phyloP scores from a whole-genome alignment of 345 rosid genomes.

The Aquilaria yunnanensis region DNA sequence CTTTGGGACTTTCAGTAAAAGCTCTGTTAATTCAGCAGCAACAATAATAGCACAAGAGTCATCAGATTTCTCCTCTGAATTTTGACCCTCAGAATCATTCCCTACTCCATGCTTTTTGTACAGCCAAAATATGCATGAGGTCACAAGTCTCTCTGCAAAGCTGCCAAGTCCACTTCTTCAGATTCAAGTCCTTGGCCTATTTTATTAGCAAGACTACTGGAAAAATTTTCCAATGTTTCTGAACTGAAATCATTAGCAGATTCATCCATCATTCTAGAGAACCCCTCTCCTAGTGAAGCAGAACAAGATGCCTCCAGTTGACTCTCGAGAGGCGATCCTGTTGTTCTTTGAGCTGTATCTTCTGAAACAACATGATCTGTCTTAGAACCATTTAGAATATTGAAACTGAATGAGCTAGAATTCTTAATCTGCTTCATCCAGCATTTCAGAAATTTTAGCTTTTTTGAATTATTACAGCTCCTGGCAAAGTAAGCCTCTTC shows the following conservation, averaged over 20 bases:
- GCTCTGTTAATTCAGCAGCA: slow-evolving; percentile 42
- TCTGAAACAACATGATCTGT: slow-evolving; percentile 23
- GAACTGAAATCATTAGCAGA: slow-evolving; percentile 28
- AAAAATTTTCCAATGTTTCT: slow-evolving; percentile 57
- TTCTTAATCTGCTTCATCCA: slow-evolving; percentile 81
- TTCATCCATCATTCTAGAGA: slow-evolving; percentile 50
- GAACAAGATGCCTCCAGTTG: slow-evolving; percentile 44
- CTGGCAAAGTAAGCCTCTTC: slow-evolving; percentile 55
- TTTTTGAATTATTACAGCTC: slow-evolving; percentile 52
- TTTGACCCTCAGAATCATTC: slow-evolving; percentile 30
- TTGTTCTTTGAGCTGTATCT: slow-evolving; percentile 29
- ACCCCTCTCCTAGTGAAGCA: slow-evolving; percentile 56
- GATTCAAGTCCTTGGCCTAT: slow-evolving; percentile 68
- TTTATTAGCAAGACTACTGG: slow-evolving; percentile 46
- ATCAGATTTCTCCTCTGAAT: slow-evolving; percentile 21
- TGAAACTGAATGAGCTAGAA: slow-evolving; percentile 27
- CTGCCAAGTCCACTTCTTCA: slow-evolving; percentile 65
- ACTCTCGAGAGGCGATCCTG: slow-evolving; percentile 35
- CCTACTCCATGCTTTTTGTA: slow-evolving; percentile 44
- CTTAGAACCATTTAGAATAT: slow-evolving; percentile 20
- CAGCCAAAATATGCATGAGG: slow-evolving; percentile 49
- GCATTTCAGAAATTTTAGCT: slow-evolving; percentile 78
- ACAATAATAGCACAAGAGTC: slow-evolving; percentile 23
- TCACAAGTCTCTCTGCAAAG: slow-evolving; percentile 82
- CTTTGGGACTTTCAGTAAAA: slow-evolving; percentile 71